phyloP scores from a whole-genome alignment of 345 rosid genomes.

The Gossypium herbaceum region DNA sequence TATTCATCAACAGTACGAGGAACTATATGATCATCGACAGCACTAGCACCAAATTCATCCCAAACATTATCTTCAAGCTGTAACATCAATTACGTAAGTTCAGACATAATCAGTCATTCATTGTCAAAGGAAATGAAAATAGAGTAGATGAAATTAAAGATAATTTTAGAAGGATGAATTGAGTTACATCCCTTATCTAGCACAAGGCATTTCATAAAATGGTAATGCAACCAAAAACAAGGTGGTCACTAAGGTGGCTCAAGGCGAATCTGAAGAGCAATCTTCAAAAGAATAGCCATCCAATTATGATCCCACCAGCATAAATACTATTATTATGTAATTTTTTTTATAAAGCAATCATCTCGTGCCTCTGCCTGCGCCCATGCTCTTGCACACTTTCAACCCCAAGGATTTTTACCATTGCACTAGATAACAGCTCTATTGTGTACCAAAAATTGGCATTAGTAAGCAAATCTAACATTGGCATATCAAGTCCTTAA shows the following conservation, averaged over 20 bases:
- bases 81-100: slow-evolving; percentile 15
- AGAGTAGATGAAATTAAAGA: slow-evolving; percentile 5
- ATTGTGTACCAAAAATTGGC: not conserved
- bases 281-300: slow-evolving; percentile 7
- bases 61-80: slow-evolving; percentile 62
- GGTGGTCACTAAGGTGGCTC: not conserved
- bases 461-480: not conserved
- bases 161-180: not conserved
- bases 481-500: not conserved
- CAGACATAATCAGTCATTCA: not conserved
- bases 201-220: not conserved
- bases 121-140: not conserved
- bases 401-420: not conserved
- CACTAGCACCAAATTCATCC: slow-evolving; percentile 47
- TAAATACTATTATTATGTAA: not conserved
- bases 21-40: slow-evolving; percentile 68
- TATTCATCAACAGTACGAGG: slow-evolving; percentile 42
- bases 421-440: not conserved
- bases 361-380: not conserved
- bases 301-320: not conserved
- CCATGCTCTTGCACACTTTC: not conserved
- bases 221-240: not conserved
- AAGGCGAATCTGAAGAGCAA: not conserved
- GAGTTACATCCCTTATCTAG: not conserved
- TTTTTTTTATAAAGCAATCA: not conserved